Conservation (phyloP, 2,329 filamentous ascomycete species). For the Xylariaceae sp. region DNA sequence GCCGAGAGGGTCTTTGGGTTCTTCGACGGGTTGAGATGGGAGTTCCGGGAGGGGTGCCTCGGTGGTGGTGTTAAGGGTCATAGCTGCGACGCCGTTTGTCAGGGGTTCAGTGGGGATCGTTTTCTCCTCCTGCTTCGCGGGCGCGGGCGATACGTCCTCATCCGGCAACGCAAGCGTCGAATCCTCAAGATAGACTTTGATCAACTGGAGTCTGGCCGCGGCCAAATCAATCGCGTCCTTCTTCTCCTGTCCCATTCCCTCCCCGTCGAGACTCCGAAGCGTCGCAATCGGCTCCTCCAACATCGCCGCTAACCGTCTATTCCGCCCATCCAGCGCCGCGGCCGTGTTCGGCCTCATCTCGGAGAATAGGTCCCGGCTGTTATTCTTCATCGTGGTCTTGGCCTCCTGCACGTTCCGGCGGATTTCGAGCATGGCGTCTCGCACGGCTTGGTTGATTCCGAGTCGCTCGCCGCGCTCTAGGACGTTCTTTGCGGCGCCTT, state of each 20-base stretch:
- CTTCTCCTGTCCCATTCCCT: conserved; percentile 38
- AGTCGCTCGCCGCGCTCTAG: conserved; percentile 69
- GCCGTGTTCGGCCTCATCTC: conserved; percentile 31
- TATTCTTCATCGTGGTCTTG: conserved; percentile 39
- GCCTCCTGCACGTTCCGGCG: conserved; percentile 66
- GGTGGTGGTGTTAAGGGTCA: conserved; percentile 24
- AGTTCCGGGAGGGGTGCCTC: conserved; percentile 15
- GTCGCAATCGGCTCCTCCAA: conserved; percentile 61
- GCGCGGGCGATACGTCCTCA: conserved; percentile 27
- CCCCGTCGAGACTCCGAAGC: conserved; percentile 55
- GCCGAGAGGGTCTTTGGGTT: conserved; percentile 25
- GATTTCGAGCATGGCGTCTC: conserved; percentile 77
- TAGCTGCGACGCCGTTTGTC: conserved; percentile 27
- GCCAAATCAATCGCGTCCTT: conserved; percentile 53
- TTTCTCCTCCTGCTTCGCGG: conserved; percentile 7
- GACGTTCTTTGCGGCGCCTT: conserved; percentile 70
- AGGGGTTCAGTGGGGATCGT: conserved; percentile 22
- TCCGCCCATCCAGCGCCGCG: conserved; percentile 56
- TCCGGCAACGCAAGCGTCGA: conserved; percentile 47
- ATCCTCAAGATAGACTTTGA: conserved; percentile 58
- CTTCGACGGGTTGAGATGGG: conserved; percentile 2
- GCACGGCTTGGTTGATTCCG: conserved; percentile 72
- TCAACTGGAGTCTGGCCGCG: conserved; percentile 59
- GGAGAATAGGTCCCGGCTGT: conserved; percentile 32
- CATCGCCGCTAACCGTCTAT: conserved; percentile 61